A percentile compares a stretch with the other conserved stretches of the same genome.
These are phyloP conservation scores for Cucurbita argyrosperma DNA, from an alignment of 306 rosid genomes.

Conservation along the genomic window DNA sequence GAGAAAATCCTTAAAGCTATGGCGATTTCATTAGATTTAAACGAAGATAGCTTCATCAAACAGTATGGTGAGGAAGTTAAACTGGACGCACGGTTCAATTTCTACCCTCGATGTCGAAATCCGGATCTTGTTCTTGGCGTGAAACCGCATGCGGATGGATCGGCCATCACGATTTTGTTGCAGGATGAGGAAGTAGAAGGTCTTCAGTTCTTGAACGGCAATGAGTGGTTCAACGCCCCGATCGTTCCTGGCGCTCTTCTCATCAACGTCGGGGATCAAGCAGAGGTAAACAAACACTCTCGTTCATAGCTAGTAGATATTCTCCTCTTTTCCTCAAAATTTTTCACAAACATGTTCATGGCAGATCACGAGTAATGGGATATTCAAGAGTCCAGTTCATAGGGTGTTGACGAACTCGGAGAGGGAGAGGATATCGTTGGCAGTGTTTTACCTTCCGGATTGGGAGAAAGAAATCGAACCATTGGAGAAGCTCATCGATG, in stretches of 20 bases:
- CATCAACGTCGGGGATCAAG: conserved; percentile 72
- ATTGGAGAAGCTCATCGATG: conserved; percentile 21
- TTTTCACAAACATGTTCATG: too few relatives aligned
- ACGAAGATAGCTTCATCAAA: conserved; percentile 37
- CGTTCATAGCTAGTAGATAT: too few relatives aligned
- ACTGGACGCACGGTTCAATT: conserved; percentile 42
- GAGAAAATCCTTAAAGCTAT: conserved; percentile 48
- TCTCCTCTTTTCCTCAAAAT: too few relatives aligned
- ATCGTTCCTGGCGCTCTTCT: conserved; percentile 43
- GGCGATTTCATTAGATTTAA: conserved; percentile 58
- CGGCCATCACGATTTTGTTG: conserved; percentile 43
- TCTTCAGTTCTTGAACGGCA: conserved; percentile 56
- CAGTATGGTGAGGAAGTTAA: conserved; percentile 27
- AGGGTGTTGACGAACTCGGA: conserved; percentile 35
- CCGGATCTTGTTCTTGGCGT: conserved; percentile 52
- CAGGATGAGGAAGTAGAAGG: conserved; percentile 67
- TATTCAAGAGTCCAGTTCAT: conserved; percentile 52
- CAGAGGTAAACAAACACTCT: conserved; percentile 29
- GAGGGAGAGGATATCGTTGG: conserved; percentile 43
- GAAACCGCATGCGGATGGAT: conserved; percentile 66
- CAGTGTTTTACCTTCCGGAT: conserved; percentile 38
- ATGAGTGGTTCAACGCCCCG: conserved; percentile 58
- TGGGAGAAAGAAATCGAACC: conserved; percentile 39
- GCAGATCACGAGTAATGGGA: conserved; percentile 40
- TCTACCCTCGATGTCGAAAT: conserved; percentile 55